Evolutionary conservation across 352 stramenopile species (phyloP).

Genomic region (Phytopythium chamaehyphon): DNA sequence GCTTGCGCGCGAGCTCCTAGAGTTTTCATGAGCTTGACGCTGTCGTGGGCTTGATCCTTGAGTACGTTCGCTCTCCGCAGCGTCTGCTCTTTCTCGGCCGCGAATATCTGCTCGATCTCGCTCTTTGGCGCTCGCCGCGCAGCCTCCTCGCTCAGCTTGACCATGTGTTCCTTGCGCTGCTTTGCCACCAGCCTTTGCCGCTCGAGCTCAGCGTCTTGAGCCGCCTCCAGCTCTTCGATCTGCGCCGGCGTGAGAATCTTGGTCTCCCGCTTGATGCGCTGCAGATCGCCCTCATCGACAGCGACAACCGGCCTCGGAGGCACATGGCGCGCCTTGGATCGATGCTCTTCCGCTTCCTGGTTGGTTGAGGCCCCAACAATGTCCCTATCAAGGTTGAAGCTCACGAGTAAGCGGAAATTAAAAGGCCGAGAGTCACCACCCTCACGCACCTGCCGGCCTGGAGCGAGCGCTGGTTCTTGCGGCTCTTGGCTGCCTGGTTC

Average conservation of each 20-base stretch:
- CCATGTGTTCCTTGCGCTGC: constrained; percentile 78
- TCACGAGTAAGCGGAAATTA: neutral
- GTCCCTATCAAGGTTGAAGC: constrained; percentile 17
- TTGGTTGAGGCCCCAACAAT: constrained; percentile 34
- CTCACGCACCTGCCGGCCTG: constrained; percentile 44
- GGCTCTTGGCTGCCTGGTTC: constrained; percentile 34
- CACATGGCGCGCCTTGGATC: constrained; percentile 1
- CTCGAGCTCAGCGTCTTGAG: constrained; percentile 54
- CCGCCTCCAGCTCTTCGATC: constrained; percentile 50
- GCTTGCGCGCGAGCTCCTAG: constrained; percentile 87
- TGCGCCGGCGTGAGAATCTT: constrained; percentile 52
- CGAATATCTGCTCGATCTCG: constrained; percentile 76
- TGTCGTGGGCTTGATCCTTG: constrained; percentile 83
- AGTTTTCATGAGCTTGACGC: constrained; percentile 93
- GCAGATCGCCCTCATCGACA: constrained; percentile 37
- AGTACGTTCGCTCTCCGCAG: constrained; percentile 46
- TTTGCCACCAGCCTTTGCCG: constrained; percentile 53
- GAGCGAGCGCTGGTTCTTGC: constrained; percentile 50
- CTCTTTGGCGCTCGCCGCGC: constrained; percentile 59
- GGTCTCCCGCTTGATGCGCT: constrained; percentile 65
- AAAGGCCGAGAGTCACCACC: too few species aligned
- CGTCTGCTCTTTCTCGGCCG: constrained; percentile 60
- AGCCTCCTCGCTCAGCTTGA: constrained; percentile 62
- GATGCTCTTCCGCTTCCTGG: constrained; percentile 18
- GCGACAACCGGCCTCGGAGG: constrained; percentile 15